phyloP scores from a whole-genome alignment of 1,139 yeast genomes.

The Nakaseomyces delphensis region DNA sequence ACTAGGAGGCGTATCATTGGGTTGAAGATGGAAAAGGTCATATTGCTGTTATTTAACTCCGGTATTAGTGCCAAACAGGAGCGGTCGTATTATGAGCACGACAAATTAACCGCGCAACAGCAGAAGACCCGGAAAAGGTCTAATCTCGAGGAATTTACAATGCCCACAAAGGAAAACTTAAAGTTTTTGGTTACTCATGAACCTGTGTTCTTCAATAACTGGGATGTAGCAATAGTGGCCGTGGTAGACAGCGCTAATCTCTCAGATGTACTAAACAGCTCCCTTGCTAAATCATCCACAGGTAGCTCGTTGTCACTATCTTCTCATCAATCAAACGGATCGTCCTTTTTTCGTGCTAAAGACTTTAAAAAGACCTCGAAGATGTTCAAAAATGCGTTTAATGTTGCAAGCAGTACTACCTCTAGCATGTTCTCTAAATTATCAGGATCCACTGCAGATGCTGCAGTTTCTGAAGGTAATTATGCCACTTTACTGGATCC shows the following conservation, averaged over 20 bases:
- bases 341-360: constrained; percentile 3
- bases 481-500: neutral
- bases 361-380: constrained; percentile 11
- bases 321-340: constrained; percentile 3
- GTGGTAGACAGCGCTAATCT: constrained; percentile 33
- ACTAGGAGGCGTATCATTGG: constrained; percentile 66
- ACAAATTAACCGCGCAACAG: constrained; percentile 24
- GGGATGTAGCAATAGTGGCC: constrained; percentile 56
- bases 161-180: constrained; percentile 47
- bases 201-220: constrained; percentile 46
- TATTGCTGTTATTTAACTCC: constrained; percentile 64
- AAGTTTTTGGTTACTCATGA: constrained; percentile 40
- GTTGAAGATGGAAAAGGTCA: constrained; percentile 48
- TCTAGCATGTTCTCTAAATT: constrained; percentile 24
- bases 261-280: neutral
- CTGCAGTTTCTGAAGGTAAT: neutral
- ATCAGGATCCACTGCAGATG: constrained; percentile 14
- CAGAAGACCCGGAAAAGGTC: constrained; percentile 26
- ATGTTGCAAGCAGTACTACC: constrained; percentile 9
- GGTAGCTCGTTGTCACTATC: constrained; percentile 7
- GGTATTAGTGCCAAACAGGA: constrained; percentile 60
- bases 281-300: constrained; percentile 4
- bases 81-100: constrained; percentile 39
- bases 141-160: constrained; percentile 34
- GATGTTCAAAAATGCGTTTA: constrained; percentile 31